Evolutionary conservation across 306 rosid species (phyloP).

Genomic region (Mimosa bimucronata): DNA sequence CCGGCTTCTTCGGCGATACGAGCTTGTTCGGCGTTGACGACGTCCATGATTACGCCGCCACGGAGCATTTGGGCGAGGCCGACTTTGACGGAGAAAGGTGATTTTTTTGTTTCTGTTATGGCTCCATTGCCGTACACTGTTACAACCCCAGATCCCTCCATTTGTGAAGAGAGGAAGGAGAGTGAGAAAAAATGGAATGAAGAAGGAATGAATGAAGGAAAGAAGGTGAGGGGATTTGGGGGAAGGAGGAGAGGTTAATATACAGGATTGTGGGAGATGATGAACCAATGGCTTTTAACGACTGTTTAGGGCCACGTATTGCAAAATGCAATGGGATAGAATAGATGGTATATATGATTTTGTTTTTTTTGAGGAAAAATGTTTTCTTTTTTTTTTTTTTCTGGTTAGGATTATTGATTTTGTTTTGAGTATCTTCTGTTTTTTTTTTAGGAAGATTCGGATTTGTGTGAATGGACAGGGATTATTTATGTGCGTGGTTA

Average conservation of each 20-base stretch:
- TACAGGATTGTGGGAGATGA: neutral
- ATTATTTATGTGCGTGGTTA: constrained; percentile 10
- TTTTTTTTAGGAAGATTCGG: neutral
- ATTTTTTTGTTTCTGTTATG: constrained; percentile 53
- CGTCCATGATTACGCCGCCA: constrained; percentile 74
- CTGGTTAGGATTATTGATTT: neutral
- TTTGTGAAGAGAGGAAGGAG: neutral
- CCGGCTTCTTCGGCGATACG: constrained; percentile 72
- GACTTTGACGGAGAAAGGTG: constrained; percentile 61
- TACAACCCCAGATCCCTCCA: constrained; percentile 65
- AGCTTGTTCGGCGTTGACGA: constrained; percentile 64
- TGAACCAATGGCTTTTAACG: neutral
- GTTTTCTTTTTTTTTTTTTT: neutral
- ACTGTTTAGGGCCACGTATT: neutral
- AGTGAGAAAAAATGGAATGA: no score
- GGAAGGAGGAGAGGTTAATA: neutral
- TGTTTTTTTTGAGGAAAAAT: no score
- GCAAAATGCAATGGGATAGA: neutral
- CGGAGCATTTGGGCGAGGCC: constrained; percentile 75
- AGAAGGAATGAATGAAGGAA: neutral
- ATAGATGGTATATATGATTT: no score
- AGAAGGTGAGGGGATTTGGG: neutral
- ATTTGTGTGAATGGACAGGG: neutral
- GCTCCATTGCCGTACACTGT: constrained; percentile 67
- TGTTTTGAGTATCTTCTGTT: no score